Base-by-base conservation (phyloP, 352 stramenopile species). In the Lagenidium giganteum region DNA sequence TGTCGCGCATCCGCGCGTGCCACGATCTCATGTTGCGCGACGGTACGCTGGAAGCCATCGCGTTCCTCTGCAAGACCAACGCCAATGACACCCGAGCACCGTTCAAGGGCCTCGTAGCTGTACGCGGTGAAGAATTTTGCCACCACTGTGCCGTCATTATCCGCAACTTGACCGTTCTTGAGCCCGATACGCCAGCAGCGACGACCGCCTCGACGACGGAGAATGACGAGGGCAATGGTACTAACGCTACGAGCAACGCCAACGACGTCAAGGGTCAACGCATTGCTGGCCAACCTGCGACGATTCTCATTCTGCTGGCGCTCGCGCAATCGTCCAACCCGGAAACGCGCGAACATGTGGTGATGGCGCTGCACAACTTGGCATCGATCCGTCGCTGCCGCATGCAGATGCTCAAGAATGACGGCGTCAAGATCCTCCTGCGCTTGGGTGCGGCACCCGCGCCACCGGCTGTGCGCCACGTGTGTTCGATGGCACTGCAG, bases 1-100 rank as follows among this genome's bases (percentile, higher is more conserved):
- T 93, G 40, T 89, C 76, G 12, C 66, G 53, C 31, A 71, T 85
- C 34, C 26, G 55, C 4, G 54, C 42, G 16, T 85, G 76, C 45
- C 81, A 89, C 27, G 81, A 89, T 8, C 42, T 66, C 4, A 91
- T 93, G 76, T 53, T 93, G 12, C 67, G 64, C 20, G 81, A 93
- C 38, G 77, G 79, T 12, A 75, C 61, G 37, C 54, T 93, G 17
- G 75, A 93, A 14, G 51, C 48, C 0, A 47, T 90, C 11, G 61
- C 66, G 4, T 21, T 71, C 4, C 39, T 93, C 13, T 47, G 45
- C 18, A 31, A 44, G 16, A 70, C 53, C 3, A 54, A 24, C 18
- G 42, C 32, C 12, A 29, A 9, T 0, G 70, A 85, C 36, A 12
- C 54, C 1, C 66, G 61, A 6, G 50, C 68, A 20, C 67, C 71